phyloP scores from a whole-genome alignment of 1,139 yeast species.

The Yamadazyma oceani region DNA sequence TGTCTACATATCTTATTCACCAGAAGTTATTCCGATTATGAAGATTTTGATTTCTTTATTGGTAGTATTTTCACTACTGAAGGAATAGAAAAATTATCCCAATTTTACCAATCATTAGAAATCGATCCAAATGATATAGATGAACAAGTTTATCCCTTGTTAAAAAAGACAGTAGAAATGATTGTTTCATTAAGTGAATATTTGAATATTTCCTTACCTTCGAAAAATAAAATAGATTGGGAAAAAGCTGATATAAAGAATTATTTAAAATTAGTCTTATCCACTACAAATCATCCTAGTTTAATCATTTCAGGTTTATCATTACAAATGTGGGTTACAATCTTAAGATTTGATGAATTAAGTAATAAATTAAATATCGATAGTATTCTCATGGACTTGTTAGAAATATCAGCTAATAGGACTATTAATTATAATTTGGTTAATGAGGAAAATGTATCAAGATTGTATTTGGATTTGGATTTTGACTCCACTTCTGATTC shows the following conservation, averaged over 20 bases:
- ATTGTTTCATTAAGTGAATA: conserved; percentile 85
- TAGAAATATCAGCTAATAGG: conserved; percentile 78
- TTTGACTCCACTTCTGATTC: conserved; percentile 87
- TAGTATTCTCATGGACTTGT: conserved; percentile 59
- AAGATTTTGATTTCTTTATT: conserved; percentile 76
- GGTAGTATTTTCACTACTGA: conserved; percentile 74
- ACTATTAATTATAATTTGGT: conserved; percentile 71
- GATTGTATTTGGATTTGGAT: conserved; percentile 71
- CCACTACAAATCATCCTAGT: conserved; percentile 82
- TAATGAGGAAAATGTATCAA: conserved; percentile 63
- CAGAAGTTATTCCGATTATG: conserved; percentile 65
- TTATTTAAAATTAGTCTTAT: conserved; percentile 71
- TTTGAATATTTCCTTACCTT: conserved; percentile 45
- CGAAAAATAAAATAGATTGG: conserved; percentile 43
- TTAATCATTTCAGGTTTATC: conserved; percentile 89
- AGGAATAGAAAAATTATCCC: conserved; percentile 66
- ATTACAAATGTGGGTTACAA: conserved; percentile 91
- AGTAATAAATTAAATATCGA: conserved; percentile 50
- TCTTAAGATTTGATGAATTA: conserved; percentile 77
- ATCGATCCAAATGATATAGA: conserved; percentile 78
- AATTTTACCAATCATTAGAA: conserved; percentile 61
- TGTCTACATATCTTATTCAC: conserved; percentile 88
- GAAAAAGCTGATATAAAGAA: conserved; percentile 57
- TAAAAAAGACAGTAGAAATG: conserved; percentile 92
- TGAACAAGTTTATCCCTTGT: conserved; percentile 72